phyloP scores from a whole-genome alignment of 2,329 filamentous ascomycete species.

The Podosphaera xanthii region DNA sequence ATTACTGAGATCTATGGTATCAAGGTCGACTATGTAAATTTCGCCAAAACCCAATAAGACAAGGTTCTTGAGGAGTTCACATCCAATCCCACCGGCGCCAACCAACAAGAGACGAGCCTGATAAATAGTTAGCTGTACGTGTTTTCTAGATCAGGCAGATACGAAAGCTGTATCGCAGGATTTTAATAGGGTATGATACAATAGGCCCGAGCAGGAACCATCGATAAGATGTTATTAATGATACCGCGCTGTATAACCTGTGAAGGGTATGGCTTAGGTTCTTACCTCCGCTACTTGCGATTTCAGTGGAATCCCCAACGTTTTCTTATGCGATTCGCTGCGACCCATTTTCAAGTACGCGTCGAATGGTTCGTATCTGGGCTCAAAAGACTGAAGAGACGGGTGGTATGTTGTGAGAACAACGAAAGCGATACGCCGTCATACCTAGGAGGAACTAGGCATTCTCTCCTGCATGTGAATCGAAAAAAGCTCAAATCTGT shows the following conservation, averaged over 20 bases:
- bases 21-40: slow-evolving; percentile 85
- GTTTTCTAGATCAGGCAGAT: slow-evolving; percentile 3
- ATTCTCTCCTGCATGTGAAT: too few relatives aligned
- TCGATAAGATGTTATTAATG: neutral
- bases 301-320: slow-evolving; percentile 42
- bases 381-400: too few relatives aligned
- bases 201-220: neutral
- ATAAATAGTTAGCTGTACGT: slow-evolving; percentile 16
- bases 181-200: neutral
- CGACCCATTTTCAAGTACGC: slow-evolving; percentile 14
- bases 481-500: too few relatives aligned
- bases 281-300: slow-evolving; percentile 45
- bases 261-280: neutral
- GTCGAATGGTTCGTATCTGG: too few relatives aligned
- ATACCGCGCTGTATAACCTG: neutral
- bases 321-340: slow-evolving; percentile 37
- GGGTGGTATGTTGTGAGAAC: too few relatives aligned
- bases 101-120: slow-evolving; percentile 82
- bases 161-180: neutral
- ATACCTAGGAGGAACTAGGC: too few relatives aligned
- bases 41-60: slow-evolving; percentile 80
- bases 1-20: slow-evolving; percentile 95
- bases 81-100: slow-evolving; percentile 89
- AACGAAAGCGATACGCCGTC: too few relatives aligned
- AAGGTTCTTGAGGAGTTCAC: slow-evolving; percentile 91